These are phyloP conservation scores for Ophiocordyceps robertsii DNA, from an alignment of 2,329 filamentous ascomycete species.

Conservation along the genomic window DNA sequence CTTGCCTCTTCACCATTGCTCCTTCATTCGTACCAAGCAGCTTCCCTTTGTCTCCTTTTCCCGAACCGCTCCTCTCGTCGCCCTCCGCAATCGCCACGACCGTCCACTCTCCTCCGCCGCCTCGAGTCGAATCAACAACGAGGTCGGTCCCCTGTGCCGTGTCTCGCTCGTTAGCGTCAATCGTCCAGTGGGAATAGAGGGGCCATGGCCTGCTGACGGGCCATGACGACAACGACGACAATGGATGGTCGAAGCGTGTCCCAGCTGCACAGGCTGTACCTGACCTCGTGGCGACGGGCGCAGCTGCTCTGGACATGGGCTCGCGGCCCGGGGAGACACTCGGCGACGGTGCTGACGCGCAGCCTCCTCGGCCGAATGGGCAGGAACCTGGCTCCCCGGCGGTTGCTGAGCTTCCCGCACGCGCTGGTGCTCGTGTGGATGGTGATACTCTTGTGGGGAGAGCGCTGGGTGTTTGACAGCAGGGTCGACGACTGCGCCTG, in stretches of 20 bases:
- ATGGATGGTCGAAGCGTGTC: constrained; percentile 8
- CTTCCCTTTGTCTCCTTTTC: no score
- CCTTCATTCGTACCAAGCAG: no score
- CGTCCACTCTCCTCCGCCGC: no score
- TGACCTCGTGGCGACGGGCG: constrained; percentile 10
- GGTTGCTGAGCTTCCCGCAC: constrained; percentile 51
- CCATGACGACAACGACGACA: background rate
- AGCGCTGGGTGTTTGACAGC: constrained; percentile 62
- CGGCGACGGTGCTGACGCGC: constrained; percentile 17
- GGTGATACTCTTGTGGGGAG: constrained; percentile 68
- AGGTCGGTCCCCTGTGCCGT: no score
- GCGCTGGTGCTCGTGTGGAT: constrained; percentile 62
- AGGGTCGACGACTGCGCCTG: constrained; percentile 64
- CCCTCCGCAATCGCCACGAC: no score
- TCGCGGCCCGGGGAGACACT: constrained; percentile 24
- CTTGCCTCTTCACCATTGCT: no score
- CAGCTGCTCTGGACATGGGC: constrained; percentile 26
- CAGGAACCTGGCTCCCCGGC: constrained; percentile 32
- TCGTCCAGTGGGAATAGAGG: background rate
- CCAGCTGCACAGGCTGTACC: constrained; percentile 9
- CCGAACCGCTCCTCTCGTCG: no score
- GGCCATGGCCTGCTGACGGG: background rate
- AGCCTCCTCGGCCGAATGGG: constrained; percentile 14
- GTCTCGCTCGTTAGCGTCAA: background rate
- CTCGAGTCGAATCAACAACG: no score